phyloP scores from a whole-genome alignment of 1,284 basidiomycete genomes.

The Apiotrichum sp. region DNA sequence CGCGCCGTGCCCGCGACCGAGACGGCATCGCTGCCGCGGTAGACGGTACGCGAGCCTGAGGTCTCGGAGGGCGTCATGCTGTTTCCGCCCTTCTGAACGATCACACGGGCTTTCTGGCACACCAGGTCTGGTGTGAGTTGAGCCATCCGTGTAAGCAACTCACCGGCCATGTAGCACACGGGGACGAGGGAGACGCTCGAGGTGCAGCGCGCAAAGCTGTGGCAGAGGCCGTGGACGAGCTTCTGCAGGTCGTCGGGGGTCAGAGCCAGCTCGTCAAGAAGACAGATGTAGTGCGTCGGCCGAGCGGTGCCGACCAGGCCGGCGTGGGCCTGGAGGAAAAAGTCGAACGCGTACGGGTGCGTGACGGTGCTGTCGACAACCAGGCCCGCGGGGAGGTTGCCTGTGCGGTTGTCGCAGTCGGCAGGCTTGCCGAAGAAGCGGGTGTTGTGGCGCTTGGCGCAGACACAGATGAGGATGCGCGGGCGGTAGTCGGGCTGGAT shows the following conservation, averaged over 20 bases:
- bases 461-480: conserved; percentile 45
- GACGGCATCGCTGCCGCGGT: background rate
- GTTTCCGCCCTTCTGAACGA: conserved; percentile 27
- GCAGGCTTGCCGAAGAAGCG: conserved; percentile 45
- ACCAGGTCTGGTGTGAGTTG: conserved; percentile 31
- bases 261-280: conserved; percentile 44
- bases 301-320: conserved; percentile 46
- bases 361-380: conserved; percentile 46
- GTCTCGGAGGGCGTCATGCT: conserved; percentile 26
- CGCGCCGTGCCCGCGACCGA: background rate
- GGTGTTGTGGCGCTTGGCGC: conserved; percentile 47
- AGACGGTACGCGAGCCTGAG: conserved; percentile 18
- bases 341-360: conserved; percentile 48
- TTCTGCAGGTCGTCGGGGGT: conserved; percentile 41
- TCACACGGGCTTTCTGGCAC: conserved; percentile 40
- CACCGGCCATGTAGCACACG: conserved; percentile 49
- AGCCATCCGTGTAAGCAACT: background rate
- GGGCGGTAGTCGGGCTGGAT: conserved; percentile 33
- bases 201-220: conserved; percentile 48
- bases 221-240: conserved; percentile 46
- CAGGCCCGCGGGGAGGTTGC: conserved; percentile 46
- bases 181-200: conserved; percentile 43
- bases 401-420: conserved; percentile 39
- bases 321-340: conserved; percentile 44
- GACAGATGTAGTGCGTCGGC: conserved; percentile 48